These are phyloP conservation scores for Vinca major DNA, from an alignment of 305 asterid genomes.

Conservation along the genomic window DNA sequence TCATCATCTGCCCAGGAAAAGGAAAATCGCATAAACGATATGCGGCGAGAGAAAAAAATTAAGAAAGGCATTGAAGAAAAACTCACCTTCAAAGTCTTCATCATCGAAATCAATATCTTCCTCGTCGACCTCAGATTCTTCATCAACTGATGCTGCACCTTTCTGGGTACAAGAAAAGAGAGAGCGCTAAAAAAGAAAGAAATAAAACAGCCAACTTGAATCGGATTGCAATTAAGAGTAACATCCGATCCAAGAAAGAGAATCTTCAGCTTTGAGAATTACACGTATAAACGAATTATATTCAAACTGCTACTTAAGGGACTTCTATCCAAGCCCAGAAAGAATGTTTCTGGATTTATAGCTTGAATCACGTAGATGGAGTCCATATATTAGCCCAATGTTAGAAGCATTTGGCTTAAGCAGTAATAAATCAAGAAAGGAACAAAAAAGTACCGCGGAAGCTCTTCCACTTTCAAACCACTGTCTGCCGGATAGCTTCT, in stretches of 20 bases:
- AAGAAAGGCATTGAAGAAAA: slow-evolving; percentile 9
- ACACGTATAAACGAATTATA: not conserved
- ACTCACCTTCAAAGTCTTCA: slow-evolving; percentile 72
- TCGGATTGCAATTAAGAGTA: too few species aligned
- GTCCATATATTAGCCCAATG: not conserved
- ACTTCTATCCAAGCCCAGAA: not conserved
- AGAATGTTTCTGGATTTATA: not conserved
- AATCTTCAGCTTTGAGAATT: too few species aligned
- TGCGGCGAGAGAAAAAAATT: not conserved
- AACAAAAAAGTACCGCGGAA: slow-evolving; percentile 34
- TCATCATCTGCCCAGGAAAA: slow-evolving; percentile 20
- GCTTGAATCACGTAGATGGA: not conserved
- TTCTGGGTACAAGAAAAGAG: slow-evolving; percentile 29
- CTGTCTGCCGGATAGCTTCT: slow-evolving; percentile 42
- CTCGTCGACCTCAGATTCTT: slow-evolving; percentile 60
- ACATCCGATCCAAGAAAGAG: too few species aligned
- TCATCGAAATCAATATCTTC: slow-evolving; percentile 89
- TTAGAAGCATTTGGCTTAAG: not conserved
- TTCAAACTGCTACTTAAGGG: not conserved
- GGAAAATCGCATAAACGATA: not conserved
- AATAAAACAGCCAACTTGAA: not conserved
- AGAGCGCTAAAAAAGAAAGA: slow-evolving; percentile 5
- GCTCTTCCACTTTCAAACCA: slow-evolving; percentile 96
- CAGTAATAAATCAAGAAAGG: not conserved
- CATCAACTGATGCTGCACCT: slow-evolving; percentile 55